Evolutionary conservation across 495 filamentous ascomycete genomes (phyloP), one percentile per base, ranked within the genome.

Genomic region (Lepraria neglecta): DNA sequence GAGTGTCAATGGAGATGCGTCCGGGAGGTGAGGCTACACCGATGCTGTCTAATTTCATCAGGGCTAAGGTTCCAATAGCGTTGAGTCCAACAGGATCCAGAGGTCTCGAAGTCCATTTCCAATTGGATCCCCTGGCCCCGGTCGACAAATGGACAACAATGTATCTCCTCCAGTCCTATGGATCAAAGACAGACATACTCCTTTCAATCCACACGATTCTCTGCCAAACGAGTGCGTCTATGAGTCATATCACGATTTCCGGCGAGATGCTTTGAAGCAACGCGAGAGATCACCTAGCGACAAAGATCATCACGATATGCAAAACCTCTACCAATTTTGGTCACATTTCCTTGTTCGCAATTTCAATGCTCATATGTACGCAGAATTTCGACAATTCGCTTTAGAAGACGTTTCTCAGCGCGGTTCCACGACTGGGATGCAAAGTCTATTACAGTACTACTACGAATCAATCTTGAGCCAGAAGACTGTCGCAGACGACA

Each of bases 291-390:
- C 78, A 24, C 61, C 75, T 24, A 59, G 70, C 21, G 80, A 77
- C 48, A 78, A 78, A 57, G 82, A 76, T 64, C 74, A 77, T 68
- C 63, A 74, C 63, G 77, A 87, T 68, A 87, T 88, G 77, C 78
- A 82, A 60, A 77, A 83, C 59, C 79, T 90, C 15, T 91, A 90
- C 72, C 77, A 85, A 59, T 88, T 87, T 74, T 92, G 89, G 89
- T 84, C 84, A n/a, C 80, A 86, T 68, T 88, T 88, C 70, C 80
- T 94, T 45, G 77, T 84, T 60, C 77, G 81, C 64, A 85, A 86
- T 69, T 94, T 94, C 80, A 87, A 94, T 71, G 74, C 76, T 58
- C 78, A 76, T 62, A 87, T 95, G 81, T 95, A 95, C 76, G 73
- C 82, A 69, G 88, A 95, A 72, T 94, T 95, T 75, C 79, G 84